These are phyloP conservation scores for Aspergillus baeticus DNA, from an alignment of 495 filamentous ascomycete species.

Conservation along the genomic window DNA sequence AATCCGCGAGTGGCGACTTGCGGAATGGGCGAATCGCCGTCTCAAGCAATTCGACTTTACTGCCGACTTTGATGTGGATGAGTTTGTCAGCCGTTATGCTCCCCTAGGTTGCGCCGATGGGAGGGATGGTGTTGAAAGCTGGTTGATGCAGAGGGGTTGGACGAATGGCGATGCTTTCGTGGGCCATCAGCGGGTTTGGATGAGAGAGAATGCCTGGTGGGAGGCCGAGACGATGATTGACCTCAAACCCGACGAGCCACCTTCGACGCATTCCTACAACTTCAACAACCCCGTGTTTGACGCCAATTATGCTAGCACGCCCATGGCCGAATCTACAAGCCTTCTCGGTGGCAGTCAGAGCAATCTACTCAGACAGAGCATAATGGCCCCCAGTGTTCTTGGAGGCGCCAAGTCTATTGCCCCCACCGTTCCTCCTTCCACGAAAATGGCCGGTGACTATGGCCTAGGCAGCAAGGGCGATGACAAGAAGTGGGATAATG, in stretches of 20 bases:
- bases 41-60: conserved; percentile 95
- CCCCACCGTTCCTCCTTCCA: conserved; percentile 66
- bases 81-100: conserved; percentile 80
- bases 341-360: conserved; percentile 64
- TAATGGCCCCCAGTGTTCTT: conserved; percentile 57
- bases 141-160: conserved; percentile 95
- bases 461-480: conserved; percentile 87
- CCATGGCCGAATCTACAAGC: conserved; percentile 57
- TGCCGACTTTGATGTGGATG: conserved; percentile 91
- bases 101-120: conserved; percentile 86
- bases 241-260: conserved; percentile 63
- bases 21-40: conserved; percentile 94
- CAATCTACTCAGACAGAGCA: conserved; percentile 60
- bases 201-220: conserved; percentile 94
- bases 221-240: conserved; percentile 97
- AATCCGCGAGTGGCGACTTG: conserved; percentile 85
- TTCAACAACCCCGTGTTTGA: conserved; percentile 36
- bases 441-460: conserved; percentile 69
- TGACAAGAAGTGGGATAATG: conserved; percentile 66
- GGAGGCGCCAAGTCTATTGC: conserved; percentile 67
- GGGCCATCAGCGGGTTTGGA: conserved; percentile 89
- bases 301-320: conserved; percentile 28
- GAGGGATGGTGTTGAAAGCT: conserved; percentile 89
- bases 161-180: conserved; percentile 95
- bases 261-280: conserved; percentile 30